These are phyloP conservation scores for Penicillium samsonianum DNA, from an alignment of 495 filamentous ascomycete species.

Conservation along the genomic window DNA sequence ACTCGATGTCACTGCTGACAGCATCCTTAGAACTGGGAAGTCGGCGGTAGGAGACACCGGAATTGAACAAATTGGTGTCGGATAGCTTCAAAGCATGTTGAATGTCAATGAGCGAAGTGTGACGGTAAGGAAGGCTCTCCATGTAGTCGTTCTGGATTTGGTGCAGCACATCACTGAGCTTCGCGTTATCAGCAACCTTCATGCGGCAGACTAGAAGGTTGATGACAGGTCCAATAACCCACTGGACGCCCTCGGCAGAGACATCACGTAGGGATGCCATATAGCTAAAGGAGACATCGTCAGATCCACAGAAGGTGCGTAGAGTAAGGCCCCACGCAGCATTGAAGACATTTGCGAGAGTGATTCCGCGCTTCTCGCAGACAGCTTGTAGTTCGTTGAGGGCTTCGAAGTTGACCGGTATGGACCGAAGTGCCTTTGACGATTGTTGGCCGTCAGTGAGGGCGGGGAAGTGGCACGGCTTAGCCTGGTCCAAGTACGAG, in stretches of 20 bases:
- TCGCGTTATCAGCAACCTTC: constrained; percentile 29
- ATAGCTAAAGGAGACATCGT: constrained; percentile 58
- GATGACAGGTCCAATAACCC: constrained; percentile 54
- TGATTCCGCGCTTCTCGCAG: constrained; percentile 51
- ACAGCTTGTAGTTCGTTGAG: constrained; percentile 37
- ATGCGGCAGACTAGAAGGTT: constrained; percentile 56
- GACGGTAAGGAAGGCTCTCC: constrained; percentile 47
- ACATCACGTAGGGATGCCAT: constrained; percentile 54
- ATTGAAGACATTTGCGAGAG: constrained; percentile 54
- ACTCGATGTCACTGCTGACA: constrained; percentile 35
- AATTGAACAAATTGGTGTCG: constrained; percentile 43
- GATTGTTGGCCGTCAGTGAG: constrained; percentile 36
- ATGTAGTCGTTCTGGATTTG: constrained; percentile 54
- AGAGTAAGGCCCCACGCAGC: constrained; percentile 56
- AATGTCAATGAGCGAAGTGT: constrained; percentile 55
- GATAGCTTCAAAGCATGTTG: constrained; percentile 49
- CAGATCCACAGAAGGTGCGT: constrained; percentile 47
- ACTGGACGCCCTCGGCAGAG: constrained; percentile 45
- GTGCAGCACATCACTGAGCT: constrained; percentile 35
- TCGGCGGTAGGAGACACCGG: constrained; percentile 48
- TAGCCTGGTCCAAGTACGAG: constrained; percentile 46
- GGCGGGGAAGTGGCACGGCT: constrained; percentile 55
- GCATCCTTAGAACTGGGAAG: constrained; percentile 30
- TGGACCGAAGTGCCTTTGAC: constrained; percentile 32
- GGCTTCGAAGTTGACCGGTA: constrained; percentile 36